Base-by-base conservation (phyloP, 768 basidiomycete genomes). In the Hebeloma cylindrosporum region DNA sequence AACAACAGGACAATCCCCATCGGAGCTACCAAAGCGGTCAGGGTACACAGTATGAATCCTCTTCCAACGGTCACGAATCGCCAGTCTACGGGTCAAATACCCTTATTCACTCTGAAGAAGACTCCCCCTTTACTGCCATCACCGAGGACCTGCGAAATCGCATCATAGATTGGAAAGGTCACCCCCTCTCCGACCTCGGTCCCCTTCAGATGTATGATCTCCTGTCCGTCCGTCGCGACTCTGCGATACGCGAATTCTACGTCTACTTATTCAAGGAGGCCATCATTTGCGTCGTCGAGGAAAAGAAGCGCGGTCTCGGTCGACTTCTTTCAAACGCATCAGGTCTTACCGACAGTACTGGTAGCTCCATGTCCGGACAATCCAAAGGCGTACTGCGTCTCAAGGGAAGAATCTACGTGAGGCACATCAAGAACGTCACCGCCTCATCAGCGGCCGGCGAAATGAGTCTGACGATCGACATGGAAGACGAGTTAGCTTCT, bases 241-340 rank as follows among this genome's bases (percentile, higher is more conserved):
- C 84, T 7, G 85, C 92, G 48, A 85, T 94, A 14, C 82, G 93
- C 43, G 94, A 96, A 63, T 97, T 97, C 66, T 89, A 85, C 60
- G 92, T 96, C 48, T 97, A 98, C 69, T 79, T 99, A 20, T 99
- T 97, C 80, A 87, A 86, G 59, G 93, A 97, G 64, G 96, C 96
- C 7, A 89, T 99, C 53, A 93, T 99, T 48, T 99, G 96, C 63
- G 93, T 98, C n/a, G 79, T 88, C 14, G 94, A 98, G 64, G 95
- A 99, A 68, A 91, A 85, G 72, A 94, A 92, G 58, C 82, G 87
- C 18, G 82, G 85, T 0, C 68, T 93, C 2, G 82, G 85, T 6
- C 79, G 85, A 20, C 73, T 93, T 34, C 73, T 93, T 4, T 83
- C 85, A 22, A 77, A 71, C 46, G 82, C 83, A 1, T 78, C 81